A percentile compares a stretch with the other conserved stretches of the same genome.
These are phyloP conservation scores for Phaffomyces thermotolerans DNA, from an alignment of 805 yeast genomes.

Conservation along the genomic window DNA sequence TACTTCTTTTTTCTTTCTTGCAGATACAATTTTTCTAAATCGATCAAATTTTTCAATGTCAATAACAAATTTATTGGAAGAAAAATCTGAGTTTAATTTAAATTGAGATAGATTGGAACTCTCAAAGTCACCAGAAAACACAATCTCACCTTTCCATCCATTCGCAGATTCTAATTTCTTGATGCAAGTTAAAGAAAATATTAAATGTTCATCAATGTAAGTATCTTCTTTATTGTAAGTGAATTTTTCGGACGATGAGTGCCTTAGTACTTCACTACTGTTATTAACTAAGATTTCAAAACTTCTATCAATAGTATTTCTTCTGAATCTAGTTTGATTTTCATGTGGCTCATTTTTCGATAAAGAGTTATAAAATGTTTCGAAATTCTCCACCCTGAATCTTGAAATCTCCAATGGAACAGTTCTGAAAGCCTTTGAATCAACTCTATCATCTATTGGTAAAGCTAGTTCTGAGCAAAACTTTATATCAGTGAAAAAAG, in stretches of 20 bases:
- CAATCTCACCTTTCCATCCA: slow-evolving; percentile 3
- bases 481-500: slow-evolving; percentile 1
- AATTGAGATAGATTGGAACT: background rate
- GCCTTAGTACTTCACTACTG: too few species aligned
- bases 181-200: slow-evolving; percentile 7
- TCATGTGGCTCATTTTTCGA: background rate
- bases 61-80: background rate
- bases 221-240: background rate
- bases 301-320: slow-evolving; percentile 3
- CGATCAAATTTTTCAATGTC: slow-evolving; percentile 1
- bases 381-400: slow-evolving; percentile 5
- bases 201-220: slow-evolving; percentile 4
- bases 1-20: background rate
- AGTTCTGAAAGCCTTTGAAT: background rate
- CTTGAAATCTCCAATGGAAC: slow-evolving; percentile 6
- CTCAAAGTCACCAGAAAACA: slow-evolving; percentile 2
- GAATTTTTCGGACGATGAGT: background rate
- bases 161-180: slow-evolving; percentile 3
- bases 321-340: slow-evolving; percentile 1
- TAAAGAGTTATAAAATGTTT: background rate
- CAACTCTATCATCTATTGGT: slow-evolving; percentile 5
- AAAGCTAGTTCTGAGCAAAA: slow-evolving; percentile 1
- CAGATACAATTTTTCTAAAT: background rate
- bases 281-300: too few species aligned
- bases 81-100: background rate